Evolutionary conservation across 306 rosid genomes (phyloP), one percentile per base, ranked within the genome.

Genomic region (Castanospermum australe): DNA sequence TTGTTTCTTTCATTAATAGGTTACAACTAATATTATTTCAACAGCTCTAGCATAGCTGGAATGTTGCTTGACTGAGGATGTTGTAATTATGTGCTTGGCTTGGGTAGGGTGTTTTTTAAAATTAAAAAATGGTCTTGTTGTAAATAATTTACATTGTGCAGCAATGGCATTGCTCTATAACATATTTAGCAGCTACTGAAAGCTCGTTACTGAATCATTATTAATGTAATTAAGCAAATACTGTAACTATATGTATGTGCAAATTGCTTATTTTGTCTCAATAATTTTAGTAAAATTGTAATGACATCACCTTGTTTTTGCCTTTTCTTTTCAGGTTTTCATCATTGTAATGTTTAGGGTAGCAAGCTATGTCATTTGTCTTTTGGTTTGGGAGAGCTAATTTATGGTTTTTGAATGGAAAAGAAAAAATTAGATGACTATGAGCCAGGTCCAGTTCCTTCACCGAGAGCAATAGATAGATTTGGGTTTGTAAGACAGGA

Each of bases 401-500:
- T 79, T 72, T 72, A 44, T 78, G 54, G 56, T 74, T 64, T 83
- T 81, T 75, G 47, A 86, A 95, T 95, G 98, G 99, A 93, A 77
- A 95, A 76, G 87, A 91, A 86, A 84, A 92, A 64, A 76, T 50
- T 74, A 36, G 99, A 91, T 78, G 97, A 90, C 77, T 70, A 48
- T 76, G 98, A 95, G 76, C 78, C 86, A 11, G 92, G 88, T 83
- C 89, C 92, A 41, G 83, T 87, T 87, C 96, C 97, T 81, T 77
- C 88, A 11, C 92, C 90, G 39, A 89, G 77, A 74, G 69, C 86
- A 59, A 68, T 95, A 81, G 99, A 95, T 79, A 91, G 98, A 86
- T 95, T 95, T 74, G 98, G 99, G 50, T 93, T 95, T 82, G 73
- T 90, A 67, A 95, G 89, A 82, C 96, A 75, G 70, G 98, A 93